phyloP scores from a whole-genome alignment of 495 filamentous ascomycete genomes.

The Mytilinidion resinicola region DNA sequence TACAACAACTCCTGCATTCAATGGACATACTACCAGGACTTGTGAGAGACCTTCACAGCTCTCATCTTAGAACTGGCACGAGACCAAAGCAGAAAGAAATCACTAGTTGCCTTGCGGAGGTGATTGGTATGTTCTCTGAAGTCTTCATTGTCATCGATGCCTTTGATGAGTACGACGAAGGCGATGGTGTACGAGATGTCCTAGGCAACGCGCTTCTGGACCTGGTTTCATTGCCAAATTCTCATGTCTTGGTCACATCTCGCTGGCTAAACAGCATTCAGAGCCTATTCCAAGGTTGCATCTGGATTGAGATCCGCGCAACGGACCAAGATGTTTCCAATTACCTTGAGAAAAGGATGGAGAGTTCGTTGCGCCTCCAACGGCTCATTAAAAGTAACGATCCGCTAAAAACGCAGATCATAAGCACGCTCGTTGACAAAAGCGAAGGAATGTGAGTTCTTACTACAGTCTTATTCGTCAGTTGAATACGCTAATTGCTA shows the following conservation, averaged over 20 bases:
- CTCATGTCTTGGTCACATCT: constrained; percentile 26
- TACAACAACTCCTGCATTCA: constrained; percentile 38
- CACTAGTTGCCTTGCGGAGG: constrained; percentile 24
- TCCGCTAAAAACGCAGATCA: constrained; percentile 3
- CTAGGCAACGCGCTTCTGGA: too few species aligned
- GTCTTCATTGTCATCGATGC: constrained; percentile 45
- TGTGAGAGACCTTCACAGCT: neutral
- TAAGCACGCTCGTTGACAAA: constrained; percentile 8
- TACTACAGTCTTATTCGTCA: too few species aligned
- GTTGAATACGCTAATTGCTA: too few species aligned
- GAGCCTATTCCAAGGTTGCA: constrained; percentile 3
- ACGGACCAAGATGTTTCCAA: constrained; percentile 17
- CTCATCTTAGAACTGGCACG: neutral
- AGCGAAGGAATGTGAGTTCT: constrained; percentile 23
- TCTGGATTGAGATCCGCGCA: constrained; percentile 19
- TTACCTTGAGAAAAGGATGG: constrained; percentile 15
- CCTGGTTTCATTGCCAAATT: constrained; percentile 29
- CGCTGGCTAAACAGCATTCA: constrained; percentile 14
- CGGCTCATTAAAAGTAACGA: constrained; percentile 1
- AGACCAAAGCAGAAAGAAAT: neutral
- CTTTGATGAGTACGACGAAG: constrained; percentile 35
- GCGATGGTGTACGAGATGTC: too few species aligned
- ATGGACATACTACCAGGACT: neutral
- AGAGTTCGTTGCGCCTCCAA: constrained; percentile 4
- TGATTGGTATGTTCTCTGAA: constrained; percentile 23